Conservation (phyloP, 306 rosid species). For the Rosa multiflora region DNA sequence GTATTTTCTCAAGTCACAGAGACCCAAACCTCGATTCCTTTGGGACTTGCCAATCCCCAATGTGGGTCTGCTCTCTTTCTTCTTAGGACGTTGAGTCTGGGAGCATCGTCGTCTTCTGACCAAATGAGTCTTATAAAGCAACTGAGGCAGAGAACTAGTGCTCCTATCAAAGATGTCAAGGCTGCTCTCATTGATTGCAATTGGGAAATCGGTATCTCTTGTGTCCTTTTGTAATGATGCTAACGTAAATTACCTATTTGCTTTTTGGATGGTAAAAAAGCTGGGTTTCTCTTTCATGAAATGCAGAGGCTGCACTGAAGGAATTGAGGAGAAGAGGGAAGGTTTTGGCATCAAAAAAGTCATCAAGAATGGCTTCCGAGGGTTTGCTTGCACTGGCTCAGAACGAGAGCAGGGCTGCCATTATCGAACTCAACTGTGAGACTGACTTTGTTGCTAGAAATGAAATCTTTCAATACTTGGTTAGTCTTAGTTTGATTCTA, state of each 20-base stretch:
- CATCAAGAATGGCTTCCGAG: constrained; percentile 75
- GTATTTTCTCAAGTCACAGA: constrained; percentile 20
- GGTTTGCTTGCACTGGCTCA: constrained; percentile 83
- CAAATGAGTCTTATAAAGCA: constrained; percentile 68
- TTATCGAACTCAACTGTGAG: constrained; percentile 92
- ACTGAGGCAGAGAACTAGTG: constrained; percentile 77
- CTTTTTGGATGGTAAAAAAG: not conserved
- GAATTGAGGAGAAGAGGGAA: constrained; percentile 81
- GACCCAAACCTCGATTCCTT: constrained; percentile 24
- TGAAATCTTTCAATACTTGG: constrained; percentile 82
- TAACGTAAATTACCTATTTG: not conserved
- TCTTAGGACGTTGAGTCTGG: constrained; percentile 38
- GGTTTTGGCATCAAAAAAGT: constrained; percentile 75
- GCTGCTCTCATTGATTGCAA: constrained; percentile 70
- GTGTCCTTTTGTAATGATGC: not conserved
- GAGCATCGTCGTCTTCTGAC: constrained; percentile 31
- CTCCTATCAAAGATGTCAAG: constrained; percentile 89
- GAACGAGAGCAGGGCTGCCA: constrained; percentile 50
- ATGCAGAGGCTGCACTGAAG: constrained; percentile 75
- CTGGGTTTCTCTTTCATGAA: not conserved
- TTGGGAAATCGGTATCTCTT: constrained; percentile 70
- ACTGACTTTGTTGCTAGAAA: constrained; percentile 95
- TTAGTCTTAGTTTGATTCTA: constrained; percentile 26
- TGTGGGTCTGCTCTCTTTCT: constrained; percentile 28
- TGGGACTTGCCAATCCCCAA: constrained; percentile 12